A percentile compares a stretch with the other conserved stretches of the same genome.
These are phyloP conservation scores for Pichia membranifaciens DNA, from an alignment of 805 yeast genomes.

Conservation along the genomic window DNA sequence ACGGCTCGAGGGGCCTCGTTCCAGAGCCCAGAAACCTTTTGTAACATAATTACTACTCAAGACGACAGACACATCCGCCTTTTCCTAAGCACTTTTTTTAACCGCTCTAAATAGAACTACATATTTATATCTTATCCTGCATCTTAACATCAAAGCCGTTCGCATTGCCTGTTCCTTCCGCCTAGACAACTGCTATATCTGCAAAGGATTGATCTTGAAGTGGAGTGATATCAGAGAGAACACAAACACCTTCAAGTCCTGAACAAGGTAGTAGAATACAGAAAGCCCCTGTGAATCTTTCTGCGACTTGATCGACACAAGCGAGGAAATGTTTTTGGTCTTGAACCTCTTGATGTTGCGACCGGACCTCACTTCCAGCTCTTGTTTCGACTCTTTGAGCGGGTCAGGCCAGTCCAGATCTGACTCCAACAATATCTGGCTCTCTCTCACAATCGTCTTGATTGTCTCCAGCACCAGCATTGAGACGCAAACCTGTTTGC, in stretches of 20 bases:
- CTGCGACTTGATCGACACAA: not conserved
- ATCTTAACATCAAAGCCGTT: too few relatives aligned
- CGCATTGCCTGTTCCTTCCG: too few relatives aligned
- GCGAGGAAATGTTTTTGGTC: constrained; percentile 29
- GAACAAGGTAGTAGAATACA: constrained; percentile 38
- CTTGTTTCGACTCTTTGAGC: constrained; percentile 37
- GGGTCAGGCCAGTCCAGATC: constrained; percentile 38
- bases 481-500: constrained; percentile 34
- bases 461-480: constrained; percentile 31
- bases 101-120: too few relatives aligned
- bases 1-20: constrained; percentile 6
- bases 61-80: too few relatives aligned
- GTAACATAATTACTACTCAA: not conserved
- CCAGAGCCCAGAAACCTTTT: constrained; percentile 1
- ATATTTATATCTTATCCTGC: too few relatives aligned
- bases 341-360: constrained; percentile 30
- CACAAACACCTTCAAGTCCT: constrained; percentile 38
- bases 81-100: constrained; percentile 3
- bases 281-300: constrained; percentile 40
- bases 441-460: constrained; percentile 30
- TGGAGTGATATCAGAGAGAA: constrained; percentile 32
- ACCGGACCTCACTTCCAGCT: constrained; percentile 35
- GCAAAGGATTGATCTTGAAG: constrained; percentile 7
- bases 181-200: not conserved
- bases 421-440: constrained; percentile 36